These are phyloP conservation scores for Beta macrorhiza DNA, from an alignment of 179 eudicot species.

Conservation along the genomic window DNA sequence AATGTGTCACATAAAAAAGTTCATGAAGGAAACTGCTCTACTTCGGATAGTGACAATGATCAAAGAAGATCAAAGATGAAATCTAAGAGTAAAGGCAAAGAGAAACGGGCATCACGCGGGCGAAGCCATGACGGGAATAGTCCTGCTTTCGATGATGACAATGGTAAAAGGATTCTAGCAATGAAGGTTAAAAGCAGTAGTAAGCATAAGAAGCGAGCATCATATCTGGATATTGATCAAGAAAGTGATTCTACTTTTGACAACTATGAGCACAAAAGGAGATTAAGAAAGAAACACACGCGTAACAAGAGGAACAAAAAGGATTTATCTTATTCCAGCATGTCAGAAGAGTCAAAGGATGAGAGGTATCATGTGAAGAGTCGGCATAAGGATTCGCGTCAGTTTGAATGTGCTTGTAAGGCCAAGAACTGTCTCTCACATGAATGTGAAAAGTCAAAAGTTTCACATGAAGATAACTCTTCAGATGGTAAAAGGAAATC, in stretches of 20 bases:
- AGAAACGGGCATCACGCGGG: constrained; percentile 34
- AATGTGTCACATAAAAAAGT: constrained; percentile 31
- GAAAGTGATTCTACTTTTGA: constrained; percentile 25
- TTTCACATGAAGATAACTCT: constrained; percentile 7
- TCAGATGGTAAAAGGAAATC: constrained; percentile 19
- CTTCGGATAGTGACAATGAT: constrained; percentile 24
- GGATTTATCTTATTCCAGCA: constrained; percentile 28
- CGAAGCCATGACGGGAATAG: constrained; percentile 20
- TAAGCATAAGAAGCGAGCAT: constrained; percentile 40
- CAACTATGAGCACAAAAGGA: constrained; percentile 26
- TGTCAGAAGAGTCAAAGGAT: constrained; percentile 33
- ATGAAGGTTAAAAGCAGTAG: constrained; percentile 38
- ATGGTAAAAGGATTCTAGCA: constrained; percentile 25
- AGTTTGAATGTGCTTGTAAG: constrained; percentile 19
- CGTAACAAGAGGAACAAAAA: constrained; percentile 27
- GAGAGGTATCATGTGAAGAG: constrained; percentile 34
- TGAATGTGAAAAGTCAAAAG: constrained; percentile 15
- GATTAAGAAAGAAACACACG: constrained; percentile 34
- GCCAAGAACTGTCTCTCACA: background rate
- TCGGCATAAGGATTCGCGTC: constrained; percentile 25
- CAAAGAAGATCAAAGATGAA: constrained; percentile 23
- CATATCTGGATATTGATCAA: constrained; percentile 10
- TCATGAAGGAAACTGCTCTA: constrained; percentile 19
- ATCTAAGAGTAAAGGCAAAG: constrained; percentile 48
- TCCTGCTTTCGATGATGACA: constrained; percentile 28